phyloP scores from a whole-genome alignment of 352 stramenopile genomes.

The Pythium brachiatum region DNA sequence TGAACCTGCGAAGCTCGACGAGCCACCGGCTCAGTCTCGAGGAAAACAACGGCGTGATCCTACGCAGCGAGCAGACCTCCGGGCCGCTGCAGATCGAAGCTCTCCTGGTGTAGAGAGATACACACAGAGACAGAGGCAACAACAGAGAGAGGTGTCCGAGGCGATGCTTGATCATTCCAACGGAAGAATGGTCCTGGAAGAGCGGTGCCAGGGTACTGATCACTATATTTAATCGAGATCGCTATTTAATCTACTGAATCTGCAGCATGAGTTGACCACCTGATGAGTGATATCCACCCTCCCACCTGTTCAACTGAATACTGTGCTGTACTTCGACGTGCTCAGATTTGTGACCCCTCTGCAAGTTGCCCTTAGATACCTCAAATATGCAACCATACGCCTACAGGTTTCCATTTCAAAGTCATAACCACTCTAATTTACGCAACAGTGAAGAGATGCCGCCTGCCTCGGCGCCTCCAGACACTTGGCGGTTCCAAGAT shows the following conservation, averaged over 20 bases:
- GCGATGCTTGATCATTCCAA: constrained; percentile 12
- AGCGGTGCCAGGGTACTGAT: constrained; percentile 7
- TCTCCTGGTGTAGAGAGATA: not conserved
- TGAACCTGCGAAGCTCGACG: not conserved
- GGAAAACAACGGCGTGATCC: constrained; percentile 17
- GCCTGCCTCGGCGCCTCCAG: too few species aligned
- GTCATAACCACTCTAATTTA: too few species aligned
- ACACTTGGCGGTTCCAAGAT: too few species aligned
- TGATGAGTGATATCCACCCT: not conserved
- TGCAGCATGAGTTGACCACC: not conserved
- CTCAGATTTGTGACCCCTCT: too few species aligned
- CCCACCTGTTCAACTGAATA: not conserved
- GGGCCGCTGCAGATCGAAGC: not conserved
- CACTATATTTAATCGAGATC: constrained; percentile 13
- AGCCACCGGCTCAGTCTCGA: constrained; percentile 10
- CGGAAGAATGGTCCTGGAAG: constrained; percentile 14
- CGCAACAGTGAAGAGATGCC: too few species aligned
- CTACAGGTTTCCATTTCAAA: too few species aligned
- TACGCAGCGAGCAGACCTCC: not conserved
- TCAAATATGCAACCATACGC: too few species aligned
- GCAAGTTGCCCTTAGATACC: too few species aligned
- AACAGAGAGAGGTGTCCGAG: not conserved
- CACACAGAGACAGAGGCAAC: not conserved
- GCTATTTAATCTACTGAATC: constrained; percentile 7
- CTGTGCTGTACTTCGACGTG: not conserved